phyloP scores from a whole-genome alignment of 2,329 filamentous ascomycete species.

The Trichothecium roseum region DNA sequence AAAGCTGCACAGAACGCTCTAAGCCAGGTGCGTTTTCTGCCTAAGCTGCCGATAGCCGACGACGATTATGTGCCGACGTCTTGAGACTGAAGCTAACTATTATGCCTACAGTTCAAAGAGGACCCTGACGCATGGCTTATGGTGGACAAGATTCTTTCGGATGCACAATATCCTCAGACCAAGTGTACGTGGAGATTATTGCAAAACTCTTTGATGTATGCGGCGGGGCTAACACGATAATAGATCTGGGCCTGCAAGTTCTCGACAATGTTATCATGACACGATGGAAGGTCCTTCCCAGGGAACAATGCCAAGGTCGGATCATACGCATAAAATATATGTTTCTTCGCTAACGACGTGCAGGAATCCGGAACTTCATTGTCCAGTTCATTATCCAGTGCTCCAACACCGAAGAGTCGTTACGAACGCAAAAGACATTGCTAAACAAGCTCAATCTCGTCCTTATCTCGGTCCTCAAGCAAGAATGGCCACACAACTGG shows the following conservation, averaged over 20 bases:
- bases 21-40: conserved; percentile 62
- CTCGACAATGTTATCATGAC: conserved; percentile 98
- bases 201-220: background rate
- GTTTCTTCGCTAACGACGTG: conserved; percentile 1
- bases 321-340: conserved; percentile 4
- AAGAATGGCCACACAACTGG: conserved; percentile 99
- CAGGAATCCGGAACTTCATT: conserved; percentile 97
- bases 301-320: conserved; percentile 85
- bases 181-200: conserved; percentile 59
- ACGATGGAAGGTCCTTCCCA: conserved; percentile 93
- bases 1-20: conserved; percentile 88
- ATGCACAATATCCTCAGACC: conserved; percentile 87
- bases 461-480: conserved; percentile 93
- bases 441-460: conserved; percentile 98
- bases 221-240: conserved; percentile 3
- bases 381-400: conserved; percentile 97
- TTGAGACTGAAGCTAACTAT: conserved; percentile 5
- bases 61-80: conserved; percentile 6
- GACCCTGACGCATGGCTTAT: conserved; percentile 96
- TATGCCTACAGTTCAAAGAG: conserved; percentile 74
- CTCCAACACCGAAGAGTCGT: conserved; percentile 79
- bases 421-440: conserved; percentile 76
- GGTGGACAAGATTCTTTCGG: conserved; percentile 92
- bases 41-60: conserved; percentile 1
- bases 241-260: conserved; percentile 89